These are phyloP conservation scores for Metschnikowia lochheadii DNA, from an alignment of 805 yeast species.

Conservation along the genomic window DNA sequence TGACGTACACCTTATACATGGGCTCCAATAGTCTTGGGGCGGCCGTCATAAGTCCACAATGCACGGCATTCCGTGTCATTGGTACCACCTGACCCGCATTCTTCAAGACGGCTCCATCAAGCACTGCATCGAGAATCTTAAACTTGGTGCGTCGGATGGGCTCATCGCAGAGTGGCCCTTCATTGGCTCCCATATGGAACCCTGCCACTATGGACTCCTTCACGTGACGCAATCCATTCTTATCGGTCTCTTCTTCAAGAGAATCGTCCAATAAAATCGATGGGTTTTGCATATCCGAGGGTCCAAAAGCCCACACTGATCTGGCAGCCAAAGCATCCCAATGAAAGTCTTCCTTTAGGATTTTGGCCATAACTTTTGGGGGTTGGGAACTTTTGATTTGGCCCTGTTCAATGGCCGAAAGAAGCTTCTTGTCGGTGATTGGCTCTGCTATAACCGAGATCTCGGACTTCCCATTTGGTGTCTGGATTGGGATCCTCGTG, in stretches of 20 bases:
- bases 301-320: conserved; percentile 76
- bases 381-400: conserved; percentile 35
- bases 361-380: conserved; percentile 45
- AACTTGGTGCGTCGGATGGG: conserved; percentile 68
- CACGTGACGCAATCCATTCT: conserved; percentile 38
- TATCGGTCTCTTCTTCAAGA: conserved; percentile 62
- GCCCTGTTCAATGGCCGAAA: conserved; percentile 53
- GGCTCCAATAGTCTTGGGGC: conserved; percentile 83
- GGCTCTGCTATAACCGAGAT: conserved; percentile 79
- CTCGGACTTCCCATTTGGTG: conserved; percentile 50
- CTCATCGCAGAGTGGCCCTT: conserved; percentile 93
- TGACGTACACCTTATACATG: conserved; percentile 53
- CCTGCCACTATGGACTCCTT: conserved; percentile 67
- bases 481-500: conserved; percentile 57
- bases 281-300: conserved; percentile 45
- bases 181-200: conserved; percentile 75
- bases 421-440: conserved; percentile 46
- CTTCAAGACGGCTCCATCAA: conserved; percentile 47
- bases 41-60: conserved; percentile 73
- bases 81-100: conserved; percentile 75
- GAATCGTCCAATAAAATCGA: conserved; percentile 69
- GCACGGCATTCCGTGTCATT: conserved; percentile 78
- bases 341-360: conserved; percentile 51
- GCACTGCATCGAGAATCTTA: conserved; percentile 56
- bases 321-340: conserved; percentile 87